Base-by-base conservation (phyloP, 75 land plant species). In the Cryptomeria japonica region DNA sequence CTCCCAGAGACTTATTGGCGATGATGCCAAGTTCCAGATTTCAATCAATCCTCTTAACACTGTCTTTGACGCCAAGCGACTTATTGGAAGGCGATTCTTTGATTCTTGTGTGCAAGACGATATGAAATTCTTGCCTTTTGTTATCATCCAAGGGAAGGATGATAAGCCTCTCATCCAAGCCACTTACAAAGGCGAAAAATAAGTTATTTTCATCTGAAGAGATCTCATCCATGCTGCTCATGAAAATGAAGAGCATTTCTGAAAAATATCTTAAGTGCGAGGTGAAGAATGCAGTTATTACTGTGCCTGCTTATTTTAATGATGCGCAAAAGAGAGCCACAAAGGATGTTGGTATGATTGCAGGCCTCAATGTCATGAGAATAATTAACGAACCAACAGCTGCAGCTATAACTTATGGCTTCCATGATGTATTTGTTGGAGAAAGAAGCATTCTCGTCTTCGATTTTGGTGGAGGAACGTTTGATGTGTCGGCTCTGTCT, bases 401-500 rank as follows among this genome's bases (percentile, higher is more conserved):
- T 8, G 34, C 75, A 9, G 13, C 75, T 28, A 72, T 72, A n/a
- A 31, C 75, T 31, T 72, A 72, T 28, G 75, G 34, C 2, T 72
- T 72, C 2, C n/a, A n/a, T 72, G 25, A 58, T 19, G 64, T 19
- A 18, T 53, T 49, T 22, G 32, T 9, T 14, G 49, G 1, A 14
- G 46, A 46, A 38, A 88, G 41, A 89, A 88, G 3, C 18, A 19
- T 88, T 51, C 37, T 88, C 13, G 82, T 88, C 15, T 88, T 88
- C 49, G 89, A 89, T 31, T 84, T 89, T 0, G 90, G 89, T 25
- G 89, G 89, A 49, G 90, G 90, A 12, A 87, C 90, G 11, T 87
- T 89, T 19, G 90, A 88, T 79, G 90, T 92, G 16, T 86, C 89
- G 36, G 55, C 91, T 80, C 64, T 92, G 86, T 73, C 90, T 8